These are phyloP conservation scores for Corylus avellana DNA, from an alignment of 306 rosid genomes.

Conservation along the genomic window DNA sequence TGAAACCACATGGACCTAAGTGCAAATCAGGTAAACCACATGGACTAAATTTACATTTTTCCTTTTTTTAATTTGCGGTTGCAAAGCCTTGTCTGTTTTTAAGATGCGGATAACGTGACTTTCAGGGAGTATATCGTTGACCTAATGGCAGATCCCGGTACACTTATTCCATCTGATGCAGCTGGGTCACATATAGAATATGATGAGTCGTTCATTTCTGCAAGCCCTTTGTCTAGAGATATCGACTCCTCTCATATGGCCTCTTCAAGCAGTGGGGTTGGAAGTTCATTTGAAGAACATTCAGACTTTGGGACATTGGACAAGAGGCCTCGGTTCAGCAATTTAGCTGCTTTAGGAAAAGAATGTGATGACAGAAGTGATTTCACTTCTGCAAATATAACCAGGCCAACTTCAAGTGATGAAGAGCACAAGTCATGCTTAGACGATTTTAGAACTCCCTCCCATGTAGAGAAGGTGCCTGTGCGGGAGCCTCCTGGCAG, in stretches of 20 bases:
- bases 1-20: too few relatives aligned
- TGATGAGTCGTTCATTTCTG: constrained; percentile 57
- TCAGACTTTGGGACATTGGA: constrained; percentile 54
- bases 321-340: constrained; percentile 46
- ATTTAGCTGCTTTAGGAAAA: constrained; percentile 41
- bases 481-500: constrained; percentile 46
- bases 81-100: constrained; percentile 28
- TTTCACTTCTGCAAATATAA: constrained; percentile 8
- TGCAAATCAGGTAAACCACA: too few relatives aligned
- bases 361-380: constrained; percentile 49
- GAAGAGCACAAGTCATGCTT: constrained; percentile 40
- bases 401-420: constrained; percentile 31
- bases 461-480: constrained; percentile 44
- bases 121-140: constrained; percentile 98
- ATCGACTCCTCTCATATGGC: constrained; percentile 72
- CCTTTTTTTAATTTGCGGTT: constrained; percentile 17
- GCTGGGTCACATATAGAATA: constrained; percentile 64
- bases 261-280: constrained; percentile 81
- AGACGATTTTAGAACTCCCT: constrained; percentile 38
- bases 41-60: background rate
- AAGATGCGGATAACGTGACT: constrained; percentile 43
- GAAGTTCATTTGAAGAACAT: constrained; percentile 72
- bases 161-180: constrained; percentile 89
- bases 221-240: constrained; percentile 75
- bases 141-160: constrained; percentile 97